Percentiles rank a stretch among this genome's conserved stretches.
phyloP scores from a whole-genome alignment of 768 basidiomycete species.

The Filobasidium floriforme region DNA sequence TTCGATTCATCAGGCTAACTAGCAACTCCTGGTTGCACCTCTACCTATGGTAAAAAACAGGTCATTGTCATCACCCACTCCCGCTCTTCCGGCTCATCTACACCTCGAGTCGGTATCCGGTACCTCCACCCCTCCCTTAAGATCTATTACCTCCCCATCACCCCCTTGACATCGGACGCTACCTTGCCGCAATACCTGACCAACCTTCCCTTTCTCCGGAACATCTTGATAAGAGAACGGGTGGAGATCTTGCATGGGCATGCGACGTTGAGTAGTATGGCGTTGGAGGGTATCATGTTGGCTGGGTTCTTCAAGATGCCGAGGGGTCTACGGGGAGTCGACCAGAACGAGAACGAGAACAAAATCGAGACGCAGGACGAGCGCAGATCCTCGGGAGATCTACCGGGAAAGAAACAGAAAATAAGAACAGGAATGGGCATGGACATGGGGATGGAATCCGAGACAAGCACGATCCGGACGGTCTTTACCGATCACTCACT shows the following conservation, averaged over 20 bases:
- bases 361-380: not conserved
- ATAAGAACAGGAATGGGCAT: not conserved
- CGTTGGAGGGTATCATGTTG: constrained; percentile 86
- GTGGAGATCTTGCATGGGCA: constrained; percentile 86
- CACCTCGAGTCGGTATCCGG: constrained; percentile 66
- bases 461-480: constrained; percentile 54
- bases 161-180: constrained; percentile 75
- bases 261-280: constrained; percentile 79
- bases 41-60: constrained; percentile 46
- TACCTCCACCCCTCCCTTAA: constrained; percentile 66
- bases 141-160: constrained; percentile 86
- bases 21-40: not conserved
- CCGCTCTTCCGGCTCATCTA: constrained; percentile 46
- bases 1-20: no score
- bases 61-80: constrained; percentile 93
- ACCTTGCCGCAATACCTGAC: constrained; percentile 91
- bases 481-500: constrained; percentile 96
- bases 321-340: constrained; percentile 4
- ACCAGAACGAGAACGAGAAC: constrained; percentile 8
- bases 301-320: constrained; percentile 63
- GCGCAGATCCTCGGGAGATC: no score
- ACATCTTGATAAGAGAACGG: constrained; percentile 75
- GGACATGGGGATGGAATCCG: not conserved
- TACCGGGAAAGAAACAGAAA: no score
- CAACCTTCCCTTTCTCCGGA: constrained; percentile 82